Percentiles rank a stretch among this genome's conserved stretches.
These are phyloP conservation scores for Hemileia vastatrix DNA, from an alignment of 1,284 basidiomycete genomes.

Conservation along the genomic window DNA sequence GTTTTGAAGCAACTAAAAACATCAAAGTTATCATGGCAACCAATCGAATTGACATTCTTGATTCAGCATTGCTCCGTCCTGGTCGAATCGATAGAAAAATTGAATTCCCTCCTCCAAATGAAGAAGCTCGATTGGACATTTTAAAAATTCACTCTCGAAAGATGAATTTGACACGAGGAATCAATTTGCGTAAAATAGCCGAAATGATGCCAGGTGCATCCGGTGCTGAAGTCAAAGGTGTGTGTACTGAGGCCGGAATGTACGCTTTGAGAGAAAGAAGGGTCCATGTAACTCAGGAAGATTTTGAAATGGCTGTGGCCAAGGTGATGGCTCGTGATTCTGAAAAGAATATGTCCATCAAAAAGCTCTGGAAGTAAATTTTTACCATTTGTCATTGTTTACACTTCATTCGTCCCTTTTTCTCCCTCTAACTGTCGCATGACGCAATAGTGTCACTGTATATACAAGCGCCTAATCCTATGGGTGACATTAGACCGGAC, in stretches of 20 bases:
- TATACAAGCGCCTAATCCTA: too few species aligned
- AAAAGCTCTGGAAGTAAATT: too few species aligned
- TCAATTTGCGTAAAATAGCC: slow-evolving; percentile 83
- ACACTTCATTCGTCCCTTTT: too few species aligned
- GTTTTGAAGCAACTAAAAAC: slow-evolving; percentile 97
- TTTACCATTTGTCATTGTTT: too few species aligned
- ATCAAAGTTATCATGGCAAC: slow-evolving; percentile 99
- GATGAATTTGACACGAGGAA: slow-evolving; percentile 96
- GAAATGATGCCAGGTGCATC: slow-evolving; percentile 97
- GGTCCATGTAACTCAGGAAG: slow-evolving; percentile 40
- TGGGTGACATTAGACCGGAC: too few species aligned
- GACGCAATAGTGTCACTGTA: too few species aligned
- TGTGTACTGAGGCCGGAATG: slow-evolving; percentile 82
- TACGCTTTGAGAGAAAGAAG: slow-evolving; percentile 41
- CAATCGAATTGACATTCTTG: slow-evolving; percentile 94
- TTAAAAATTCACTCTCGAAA: slow-evolving; percentile 94
- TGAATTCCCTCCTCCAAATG: slow-evolving; percentile 95
- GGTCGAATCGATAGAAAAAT: slow-evolving; percentile 94
- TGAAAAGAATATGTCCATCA: too few species aligned
- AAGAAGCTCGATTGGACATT: slow-evolving; percentile 91
- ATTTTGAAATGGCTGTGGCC: slow-evolving; percentile 43
- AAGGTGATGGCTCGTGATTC: too few species aligned
- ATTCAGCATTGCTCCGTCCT: slow-evolving; percentile 92
- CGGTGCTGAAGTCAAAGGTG: slow-evolving; percentile 93
- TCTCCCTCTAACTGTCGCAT: too few species aligned